These are phyloP conservation scores for Geranomyces variabilis DNA, from an alignment of 192 early-diverging fungal genomes.

Conservation along the genomic window DNA sequence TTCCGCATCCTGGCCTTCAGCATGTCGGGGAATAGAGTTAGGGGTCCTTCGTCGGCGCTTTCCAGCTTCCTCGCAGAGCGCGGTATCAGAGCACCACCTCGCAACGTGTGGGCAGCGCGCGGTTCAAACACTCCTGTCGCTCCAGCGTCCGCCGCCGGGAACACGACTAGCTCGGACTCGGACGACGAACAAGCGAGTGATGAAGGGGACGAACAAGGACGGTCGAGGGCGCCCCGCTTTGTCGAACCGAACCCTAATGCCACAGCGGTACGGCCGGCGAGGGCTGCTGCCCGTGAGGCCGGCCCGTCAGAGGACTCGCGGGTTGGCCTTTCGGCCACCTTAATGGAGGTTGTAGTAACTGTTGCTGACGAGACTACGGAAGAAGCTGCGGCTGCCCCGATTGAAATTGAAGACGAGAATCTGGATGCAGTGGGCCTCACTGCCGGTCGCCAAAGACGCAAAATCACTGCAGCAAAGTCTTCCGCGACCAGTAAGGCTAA, in stretches of 20 bases:
- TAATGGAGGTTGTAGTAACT: slow-evolving; percentile 7
- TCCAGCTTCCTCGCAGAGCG: slow-evolving; percentile 38
- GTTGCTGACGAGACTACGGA: neutral
- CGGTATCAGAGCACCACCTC: slow-evolving; percentile 31
- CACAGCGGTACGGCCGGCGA: neutral
- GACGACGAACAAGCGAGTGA: neutral
- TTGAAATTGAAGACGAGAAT: neutral
- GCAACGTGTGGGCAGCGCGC: slow-evolving; percentile 9
- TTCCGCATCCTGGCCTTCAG: no score
- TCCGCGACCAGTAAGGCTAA: neutral
- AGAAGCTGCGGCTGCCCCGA: neutral
- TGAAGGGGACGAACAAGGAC: no score
- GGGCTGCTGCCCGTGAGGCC: neutral
- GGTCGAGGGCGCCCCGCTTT: no score
- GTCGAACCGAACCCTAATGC: neutral
- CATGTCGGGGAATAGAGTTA: slow-evolving; percentile 27
- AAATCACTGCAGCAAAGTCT: neutral
- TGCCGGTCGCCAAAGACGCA: neutral
- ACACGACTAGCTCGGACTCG: no score
- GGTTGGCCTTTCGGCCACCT: slow-evolving; percentile 10
- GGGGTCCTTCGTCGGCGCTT: slow-evolving; percentile 32
- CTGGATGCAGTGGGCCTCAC: neutral
- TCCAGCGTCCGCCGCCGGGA: no score
- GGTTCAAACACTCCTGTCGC: no score
- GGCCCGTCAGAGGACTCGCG: neutral